Conservation (phyloP, 441 rosid species). For the Metrosideros polymorpha region DNA sequence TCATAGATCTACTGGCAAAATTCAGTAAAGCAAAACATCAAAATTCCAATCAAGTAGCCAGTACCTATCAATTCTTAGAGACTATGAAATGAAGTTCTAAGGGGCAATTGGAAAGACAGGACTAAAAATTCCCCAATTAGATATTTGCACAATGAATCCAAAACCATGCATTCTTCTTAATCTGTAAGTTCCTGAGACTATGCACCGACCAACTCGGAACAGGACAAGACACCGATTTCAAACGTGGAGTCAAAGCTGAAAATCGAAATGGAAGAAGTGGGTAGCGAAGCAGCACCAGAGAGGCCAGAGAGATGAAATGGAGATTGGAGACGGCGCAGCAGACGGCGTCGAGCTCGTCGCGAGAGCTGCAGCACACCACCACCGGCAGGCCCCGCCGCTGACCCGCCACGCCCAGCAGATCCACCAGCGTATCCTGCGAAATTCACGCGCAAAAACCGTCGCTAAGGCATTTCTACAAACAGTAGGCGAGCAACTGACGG, state of each 20-base stretch:
- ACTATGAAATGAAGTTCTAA: neutral
- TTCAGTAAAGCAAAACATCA: neutral
- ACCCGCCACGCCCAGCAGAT: constrained; percentile 51
- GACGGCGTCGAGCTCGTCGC: constrained; percentile 84
- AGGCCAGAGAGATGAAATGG: constrained; percentile 50
- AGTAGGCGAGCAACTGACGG: neutral
- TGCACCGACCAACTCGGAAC: neutral
- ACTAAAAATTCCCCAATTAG: neutral
- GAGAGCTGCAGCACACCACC: constrained; percentile 77
- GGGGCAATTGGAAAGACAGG: neutral
- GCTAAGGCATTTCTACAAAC: neutral
- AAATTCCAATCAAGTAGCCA: neutral
- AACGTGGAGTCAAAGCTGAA: neutral
- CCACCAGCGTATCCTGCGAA: constrained; percentile 64
- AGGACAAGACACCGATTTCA: neutral
- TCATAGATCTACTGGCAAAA: neutral
- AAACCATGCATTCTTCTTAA: neutral
- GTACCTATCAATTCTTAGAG: neutral
- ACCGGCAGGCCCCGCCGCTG: constrained; percentile 63
- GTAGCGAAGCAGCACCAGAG: constrained; percentile 36
- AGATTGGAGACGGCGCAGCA: constrained; percentile 63
- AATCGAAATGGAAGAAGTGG: neutral
- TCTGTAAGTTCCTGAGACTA: neutral
- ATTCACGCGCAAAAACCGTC: neutral
- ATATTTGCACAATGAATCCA: neutral